Base-by-base conservation (phyloP, 2,329 filamentous ascomycete genomes). In the Aspergillus felis region DNA sequence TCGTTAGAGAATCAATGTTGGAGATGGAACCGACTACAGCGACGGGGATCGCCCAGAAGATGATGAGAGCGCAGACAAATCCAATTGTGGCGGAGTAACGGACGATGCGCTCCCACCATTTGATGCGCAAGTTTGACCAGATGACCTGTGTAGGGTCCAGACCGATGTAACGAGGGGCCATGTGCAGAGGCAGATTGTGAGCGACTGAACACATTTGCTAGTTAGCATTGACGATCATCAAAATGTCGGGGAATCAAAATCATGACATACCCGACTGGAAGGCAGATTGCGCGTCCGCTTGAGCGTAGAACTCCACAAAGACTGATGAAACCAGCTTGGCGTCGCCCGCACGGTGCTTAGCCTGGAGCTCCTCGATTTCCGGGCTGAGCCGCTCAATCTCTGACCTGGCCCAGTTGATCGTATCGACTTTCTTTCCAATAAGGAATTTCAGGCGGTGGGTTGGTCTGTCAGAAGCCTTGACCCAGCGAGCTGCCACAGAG, bases 351-450 rank as follows among this genome's bases (percentile, higher is more conserved):
- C 81, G 83, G 69, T 93, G 90, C 51, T 83, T 81, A 44, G 80
- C 81, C 71, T 94, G 90, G 25, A 85, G 81, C 46, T 83, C 79
- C 51, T 89, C 83, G 29, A 91, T 87, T 59, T 89, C 82, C 0
- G 89, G 87, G 53, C 88, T 87, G 48, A 95, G 83, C 51, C 86
- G 86, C 62, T 88, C 84, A 53, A 97, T 84, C 73, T 95, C 89
- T 1, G 82, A 79, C 53, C 94, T 89, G 61, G 87, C 89, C 89
- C 90, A 97, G 61, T 93, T 86, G 73, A 99, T 97, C 0, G 92
- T 94, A 76, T 99, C 94, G 17, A 97, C 92, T 73, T 96, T 94
- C 70, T 91, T 87, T 64, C 92, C 90, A 63, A 92, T 83, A 24
- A 94, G 73, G 5, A 82, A 80, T 71, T 88, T 90, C 55, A 87